Percentiles rank a stretch among this genome's conserved stretches.
Evolutionary conservation across 129 eudicot genomes (phyloP).

Genomic region (Lactuca sativa): DNA sequence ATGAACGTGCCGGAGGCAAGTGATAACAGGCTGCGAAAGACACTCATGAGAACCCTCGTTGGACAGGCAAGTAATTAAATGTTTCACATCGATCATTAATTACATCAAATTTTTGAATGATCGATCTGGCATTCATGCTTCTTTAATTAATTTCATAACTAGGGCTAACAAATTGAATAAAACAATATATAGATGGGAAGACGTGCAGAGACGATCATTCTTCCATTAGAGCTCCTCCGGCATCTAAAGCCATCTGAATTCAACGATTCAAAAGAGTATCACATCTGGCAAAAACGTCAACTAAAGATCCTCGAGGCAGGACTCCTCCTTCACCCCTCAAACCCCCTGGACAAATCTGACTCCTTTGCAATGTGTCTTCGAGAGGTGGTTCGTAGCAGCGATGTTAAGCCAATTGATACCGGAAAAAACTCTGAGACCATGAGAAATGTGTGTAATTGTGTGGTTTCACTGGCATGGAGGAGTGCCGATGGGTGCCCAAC

Average conservation of each 20-base stretch:
- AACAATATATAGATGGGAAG: slow-evolving; percentile 58
- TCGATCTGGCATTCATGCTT: not conserved
- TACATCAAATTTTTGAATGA: no score
- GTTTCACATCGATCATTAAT: no score
- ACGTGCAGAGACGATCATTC: slow-evolving; percentile 89
- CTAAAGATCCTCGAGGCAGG: slow-evolving; percentile 74
- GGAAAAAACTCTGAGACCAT: slow-evolving; percentile 66
- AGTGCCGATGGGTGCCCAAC: slow-evolving; percentile 49
- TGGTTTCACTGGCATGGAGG: slow-evolving; percentile 83
- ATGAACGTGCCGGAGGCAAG: slow-evolving; percentile 83
- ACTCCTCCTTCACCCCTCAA: slow-evolving; percentile 66
- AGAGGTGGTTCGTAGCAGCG: slow-evolving; percentile 44
- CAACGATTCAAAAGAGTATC: slow-evolving; percentile 63
- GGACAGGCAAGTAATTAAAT: slow-evolving; percentile 58
- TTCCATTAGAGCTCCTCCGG: slow-evolving; percentile 87
- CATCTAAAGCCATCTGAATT: slow-evolving; percentile 86
- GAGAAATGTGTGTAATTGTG: slow-evolving; percentile 51
- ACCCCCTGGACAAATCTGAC: slow-evolving; percentile 51
- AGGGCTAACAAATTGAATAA: no score
- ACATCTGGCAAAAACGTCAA: slow-evolving; percentile 81
- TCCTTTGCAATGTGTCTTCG: slow-evolving; percentile 39
- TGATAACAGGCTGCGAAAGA: slow-evolving; percentile 74
- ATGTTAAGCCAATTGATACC: slow-evolving; percentile 52
- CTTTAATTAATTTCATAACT: not conserved
- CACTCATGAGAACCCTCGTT: slow-evolving; percentile 85